Conservation (phyloP, 495 filamentous ascomycete species). For the Trichoderma asperelloides region DNA sequence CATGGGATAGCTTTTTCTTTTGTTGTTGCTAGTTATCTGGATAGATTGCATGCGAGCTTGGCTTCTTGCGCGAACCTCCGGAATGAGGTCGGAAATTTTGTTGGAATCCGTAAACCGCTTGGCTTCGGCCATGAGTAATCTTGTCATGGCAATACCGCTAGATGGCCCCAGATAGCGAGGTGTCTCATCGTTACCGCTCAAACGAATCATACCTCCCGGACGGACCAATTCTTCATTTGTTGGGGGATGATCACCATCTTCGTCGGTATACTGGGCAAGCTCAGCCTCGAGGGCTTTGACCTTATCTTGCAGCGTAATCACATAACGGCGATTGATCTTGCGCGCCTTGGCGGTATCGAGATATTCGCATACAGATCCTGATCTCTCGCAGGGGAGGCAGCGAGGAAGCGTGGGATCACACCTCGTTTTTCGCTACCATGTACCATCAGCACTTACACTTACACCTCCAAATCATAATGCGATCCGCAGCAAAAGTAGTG, state of each 20-base stretch:
- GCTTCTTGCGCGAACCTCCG: slow-evolving; percentile 41
- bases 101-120: slow-evolving; percentile 78
- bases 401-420: slow-evolving; percentile 86
- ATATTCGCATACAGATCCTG: slow-evolving; percentile 83
- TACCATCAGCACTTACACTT: not conserved
- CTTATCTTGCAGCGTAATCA: slow-evolving; percentile 75
- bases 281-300: slow-evolving; percentile 71
- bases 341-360: slow-evolving; percentile 74
- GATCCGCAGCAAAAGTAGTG: not conserved
- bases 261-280: slow-evolving; percentile 51
- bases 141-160: slow-evolving; percentile 88
- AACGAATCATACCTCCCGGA: slow-evolving; percentile 68
- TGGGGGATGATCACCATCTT: slow-evolving; percentile 49
- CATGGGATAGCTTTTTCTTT: slow-evolving; percentile 59
- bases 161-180: slow-evolving; percentile 82
- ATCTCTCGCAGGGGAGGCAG: slow-evolving; percentile 87
- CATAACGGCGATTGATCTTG: slow-evolving; percentile 75
- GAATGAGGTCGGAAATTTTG: slow-evolving; percentile 80
- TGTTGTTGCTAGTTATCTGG: slow-evolving; percentile 28
- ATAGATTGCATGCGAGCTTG: slow-evolving; percentile 25
- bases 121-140: slow-evolving; percentile 88
- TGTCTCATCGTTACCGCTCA: slow-evolving; percentile 70
- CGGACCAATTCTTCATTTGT: slow-evolving; percentile 75
- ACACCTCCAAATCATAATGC: not conserved
- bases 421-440: slow-evolving; percentile 72